Percentiles rank a stretch among this genome's conserved stretches.
phyloP scores from a whole-genome alignment of 1,284 basidiomycete species.

The Farysia itapuensis region DNA sequence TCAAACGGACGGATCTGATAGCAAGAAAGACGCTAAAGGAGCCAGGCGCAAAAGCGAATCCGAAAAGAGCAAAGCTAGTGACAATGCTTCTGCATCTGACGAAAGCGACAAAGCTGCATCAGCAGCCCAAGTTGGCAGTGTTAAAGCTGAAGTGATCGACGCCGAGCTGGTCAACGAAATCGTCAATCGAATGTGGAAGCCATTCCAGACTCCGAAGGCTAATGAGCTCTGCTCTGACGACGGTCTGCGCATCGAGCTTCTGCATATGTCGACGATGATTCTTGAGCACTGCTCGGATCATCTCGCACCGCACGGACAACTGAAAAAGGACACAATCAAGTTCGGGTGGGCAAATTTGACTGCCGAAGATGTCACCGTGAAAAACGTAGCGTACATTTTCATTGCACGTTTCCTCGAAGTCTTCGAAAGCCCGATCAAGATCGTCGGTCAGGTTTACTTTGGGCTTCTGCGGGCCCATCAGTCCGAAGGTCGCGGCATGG shows the following conservation, averaged over 20 bases:
- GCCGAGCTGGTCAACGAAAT: constrained; percentile 71
- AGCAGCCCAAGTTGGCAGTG: background rate
- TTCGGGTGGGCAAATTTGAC: constrained; percentile 89
- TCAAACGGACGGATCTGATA: background rate
- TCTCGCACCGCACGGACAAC: constrained; percentile 68
- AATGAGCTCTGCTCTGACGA: constrained; percentile 68
- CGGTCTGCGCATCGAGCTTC: constrained; percentile 82
- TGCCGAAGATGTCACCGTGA: constrained; percentile 82
- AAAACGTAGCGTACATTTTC: constrained; percentile 89
- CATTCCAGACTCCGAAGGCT: constrained; percentile 66
- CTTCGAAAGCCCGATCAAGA: constrained; percentile 88
- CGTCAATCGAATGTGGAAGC: constrained; percentile 77
- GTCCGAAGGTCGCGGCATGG: constrained; percentile 75
- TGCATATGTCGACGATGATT: constrained; percentile 86
- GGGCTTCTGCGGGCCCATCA: constrained; percentile 80
- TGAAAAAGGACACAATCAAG: constrained; percentile 91
- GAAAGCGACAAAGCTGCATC: background rate
- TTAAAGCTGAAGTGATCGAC: constrained; percentile 64
- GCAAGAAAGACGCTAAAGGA: background rate
- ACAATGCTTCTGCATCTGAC: too few species aligned
- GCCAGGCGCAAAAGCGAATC: background rate
- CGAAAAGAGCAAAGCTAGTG: background rate
- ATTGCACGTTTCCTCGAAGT: constrained; percentile 91
- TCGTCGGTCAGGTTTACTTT: constrained; percentile 90
- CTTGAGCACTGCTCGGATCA: constrained; percentile 79